Base-by-base conservation (phyloP, 495 filamentous ascomycete species). In the Talaromyces wortmannii region DNA sequence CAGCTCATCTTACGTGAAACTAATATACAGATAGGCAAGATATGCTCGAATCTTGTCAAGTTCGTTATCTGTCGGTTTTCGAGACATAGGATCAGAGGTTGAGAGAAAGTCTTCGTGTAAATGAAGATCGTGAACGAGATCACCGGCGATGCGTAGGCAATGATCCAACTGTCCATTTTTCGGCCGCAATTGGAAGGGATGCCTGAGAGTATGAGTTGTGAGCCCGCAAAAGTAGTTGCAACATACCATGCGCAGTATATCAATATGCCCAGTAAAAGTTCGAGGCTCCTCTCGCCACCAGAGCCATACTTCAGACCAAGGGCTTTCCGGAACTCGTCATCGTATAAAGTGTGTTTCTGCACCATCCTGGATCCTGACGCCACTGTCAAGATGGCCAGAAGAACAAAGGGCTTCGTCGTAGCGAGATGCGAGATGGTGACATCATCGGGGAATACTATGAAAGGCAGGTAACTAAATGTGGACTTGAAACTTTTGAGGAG, bases 41-140 rank as follows among this genome's bases (percentile, higher is more conserved):
- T 52, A 52, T 44, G 50, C 50, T 52, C 50, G 50, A 13, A 52
- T 52, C 50, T 52, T 52, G 50, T 52, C 50, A 44, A 52, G 50
- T 44, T 52, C 50, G 18, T 52, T 17, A 13, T 52, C 32, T 52
- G 50, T 44, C 36, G 30, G 7, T 52, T 52, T 17, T 29, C 33
- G 50, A 44, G n/a, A 7, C 33, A 52, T 17, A 0, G 33, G 36
- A 52, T 52, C 50, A 43, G 50, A 17, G 7, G 18, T 18, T 44
- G 36, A n/a, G 33, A 43, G 31, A 36, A 40, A 16, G 31, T 51
- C 31, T 51, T 51, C 50, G 18, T 52, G 32, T 29, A 52, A 31
- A 42, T 52, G 33, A 52, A 52, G 32, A 43, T 52, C 50, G 23
- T 52, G 50, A 43, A 52, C 17, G 10, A 52, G 33, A 52, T 43